phyloP scores from a whole-genome alignment of 139 green algal species.

The Chlorella sp. region DNA sequence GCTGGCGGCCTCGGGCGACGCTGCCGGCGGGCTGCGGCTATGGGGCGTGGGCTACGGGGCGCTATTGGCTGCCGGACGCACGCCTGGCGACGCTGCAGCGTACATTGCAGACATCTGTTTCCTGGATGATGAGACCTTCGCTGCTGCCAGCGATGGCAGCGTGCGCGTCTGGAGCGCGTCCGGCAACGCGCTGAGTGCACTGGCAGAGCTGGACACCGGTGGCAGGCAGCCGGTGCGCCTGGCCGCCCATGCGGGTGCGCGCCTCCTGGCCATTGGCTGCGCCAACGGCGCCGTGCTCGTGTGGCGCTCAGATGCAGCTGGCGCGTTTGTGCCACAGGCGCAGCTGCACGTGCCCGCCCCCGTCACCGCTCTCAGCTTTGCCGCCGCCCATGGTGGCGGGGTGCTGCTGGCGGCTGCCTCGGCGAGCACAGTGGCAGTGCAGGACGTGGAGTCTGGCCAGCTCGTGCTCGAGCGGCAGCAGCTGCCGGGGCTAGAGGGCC shows the following conservation, averaged over 20 bases:
- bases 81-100: too few species aligned
- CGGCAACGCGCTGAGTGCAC: background rate
- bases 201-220: background rate
- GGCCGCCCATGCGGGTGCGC: background rate
- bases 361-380: too few species aligned
- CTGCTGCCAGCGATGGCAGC: background rate
- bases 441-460: background rate
- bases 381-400: background rate
- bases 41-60: slow-evolving; percentile 5
- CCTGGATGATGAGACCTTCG: background rate
- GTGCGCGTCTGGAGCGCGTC: slow-evolving; percentile 1
- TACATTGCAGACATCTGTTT: background rate
- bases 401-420: background rate
- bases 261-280: slow-evolving; percentile 16
- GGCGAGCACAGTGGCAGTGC: background rate
- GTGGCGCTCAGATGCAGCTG: background rate
- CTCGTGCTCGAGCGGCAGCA: background rate
- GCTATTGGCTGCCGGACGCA: background rate
- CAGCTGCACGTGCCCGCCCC: background rate
- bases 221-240: background rate
- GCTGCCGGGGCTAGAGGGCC: too few species aligned
- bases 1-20: background rate
- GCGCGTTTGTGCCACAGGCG: background rate
- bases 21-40: background rate
- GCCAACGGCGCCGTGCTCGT: slow-evolving; percentile 9